Base-by-base conservation (phyloP, 2,329 filamentous ascomycete genomes). In the Nakataea oryzae region DNA sequence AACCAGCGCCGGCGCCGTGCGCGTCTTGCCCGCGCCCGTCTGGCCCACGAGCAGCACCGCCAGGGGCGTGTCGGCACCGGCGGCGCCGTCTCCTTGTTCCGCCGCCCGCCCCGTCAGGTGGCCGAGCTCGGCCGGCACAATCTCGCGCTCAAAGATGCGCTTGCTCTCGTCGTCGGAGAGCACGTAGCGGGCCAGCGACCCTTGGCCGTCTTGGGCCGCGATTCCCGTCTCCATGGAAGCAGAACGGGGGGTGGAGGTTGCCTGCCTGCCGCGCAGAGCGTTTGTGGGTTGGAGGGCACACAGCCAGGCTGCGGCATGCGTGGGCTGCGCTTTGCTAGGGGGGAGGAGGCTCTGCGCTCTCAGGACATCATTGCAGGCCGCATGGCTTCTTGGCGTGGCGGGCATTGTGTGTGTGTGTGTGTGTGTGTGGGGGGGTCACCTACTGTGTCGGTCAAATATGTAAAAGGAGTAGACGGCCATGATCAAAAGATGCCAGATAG, bases 391-490 rank as follows among this genome's bases (percentile, higher is more conserved):
- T n/a, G n/a, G n/a, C n/a, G n/a, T n/a, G n/a, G n/a, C n/a, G n/a
- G n/a, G n/a, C n/a, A n/a, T n/a, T 2, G 21, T 12, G 34, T 2
- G 27, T 26, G 47, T 13, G 32, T 54, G 26, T 34, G 54, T 54
- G 26, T 29, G 54, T 57, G 58, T 54, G n/a, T 54, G 47, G 47
- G 21, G 17, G 58, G 26, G 30, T 30, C 50, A 71, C 84, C 72
- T 82, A 97, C 95, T 96, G 77, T 99, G 95, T 67, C 95, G 89
- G 78, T 99, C 95, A 74, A 99, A 99, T 73, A 99, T 97, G 81
- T 96, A 96, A 78, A 99, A 96, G 64, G 92, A 93, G 78, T 96
- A 97, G 75, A 97, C 90, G 64, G 89, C 87, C 95, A 99, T 97
- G 72, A 69, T 79, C 74, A 67, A 60, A 58, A 58, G n/a, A 17